Base-by-base conservation (phyloP, 139 green algal genomes). In the Yamagishiella unicocca region DNA sequence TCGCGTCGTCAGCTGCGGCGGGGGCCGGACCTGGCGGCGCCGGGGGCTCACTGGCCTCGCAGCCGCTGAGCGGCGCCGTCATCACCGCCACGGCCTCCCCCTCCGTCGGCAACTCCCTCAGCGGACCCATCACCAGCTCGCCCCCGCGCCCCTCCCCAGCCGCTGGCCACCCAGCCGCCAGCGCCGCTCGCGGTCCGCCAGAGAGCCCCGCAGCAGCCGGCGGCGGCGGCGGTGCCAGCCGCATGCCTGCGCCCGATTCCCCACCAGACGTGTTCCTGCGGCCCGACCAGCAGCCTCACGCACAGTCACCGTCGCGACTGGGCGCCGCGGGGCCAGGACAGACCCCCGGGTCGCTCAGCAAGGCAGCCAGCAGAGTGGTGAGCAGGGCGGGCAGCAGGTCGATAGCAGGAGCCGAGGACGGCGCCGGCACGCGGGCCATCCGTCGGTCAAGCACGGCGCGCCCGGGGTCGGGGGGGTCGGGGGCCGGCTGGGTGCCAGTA, bases 1-100 rank as follows among this genome's bases (percentile, higher is more conserved):
- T 86, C 17, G 80, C 80, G 12, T 86, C 80, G 5, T 66, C 80
- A 2, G 55, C 54, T 17, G 24, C n/a, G 73, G 45, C 31, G 73
- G 33, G 31, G 45, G 50, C 45, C 45, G 27, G 45, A 40, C 45
- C 46, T 46, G 50, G 73, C 73, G 19, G 73, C 45, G 45, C 29
- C 22, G 43, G 6, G 10, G 19, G 45, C 8, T 62, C 71, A 9
- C 19, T 66, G 1, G 42, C 40, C 19, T 61, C 38, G n/a, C n/a
- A n/a, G n/a, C n/a, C n/a, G n/a, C n/a, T 35, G 66, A 35, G 33
- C 37, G 25, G 31, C 33, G 2, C 55, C 55, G 21, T n/a, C 10
- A 40, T n/a, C 19, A 40, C 66, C 2, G 45, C 2, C 66, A 45
- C 31, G 31, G 42, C 14, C 25, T 19, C 70, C 29, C 22, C 29